These are phyloP conservation scores for Rhynchosporium secalis DNA, from an alignment of 2,329 filamentous ascomycete genomes.

Conservation along the genomic window DNA sequence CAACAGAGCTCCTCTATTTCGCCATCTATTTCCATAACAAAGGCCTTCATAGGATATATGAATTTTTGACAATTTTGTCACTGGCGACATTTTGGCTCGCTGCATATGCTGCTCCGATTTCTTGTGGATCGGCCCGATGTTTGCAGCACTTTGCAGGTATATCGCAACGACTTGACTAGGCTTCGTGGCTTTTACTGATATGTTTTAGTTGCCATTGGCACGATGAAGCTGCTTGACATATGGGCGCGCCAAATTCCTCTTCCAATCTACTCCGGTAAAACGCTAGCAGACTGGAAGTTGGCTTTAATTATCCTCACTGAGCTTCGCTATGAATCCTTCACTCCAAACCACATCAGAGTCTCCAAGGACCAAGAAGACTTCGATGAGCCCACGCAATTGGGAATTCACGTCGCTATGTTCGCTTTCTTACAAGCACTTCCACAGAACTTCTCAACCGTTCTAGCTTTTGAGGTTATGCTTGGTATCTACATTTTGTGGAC, in stretches of 20 bases:
- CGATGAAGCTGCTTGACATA: slow-evolving; percentile 46
- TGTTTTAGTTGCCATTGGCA: slow-evolving; percentile 40
- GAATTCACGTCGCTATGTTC: slow-evolving; percentile 41
- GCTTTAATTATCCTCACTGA: slow-evolving; percentile 43
- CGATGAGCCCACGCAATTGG: slow-evolving; percentile 41
- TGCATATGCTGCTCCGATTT: slow-evolving; percentile 37
- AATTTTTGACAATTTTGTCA: slow-evolving; percentile 31
- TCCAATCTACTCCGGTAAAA: slow-evolving; percentile 39
- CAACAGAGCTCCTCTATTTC: slow-evolving; percentile 38
- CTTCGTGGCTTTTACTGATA: slow-evolving; percentile 21
- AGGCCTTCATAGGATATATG: slow-evolving; percentile 29
- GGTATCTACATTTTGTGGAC: slow-evolving; percentile 46
- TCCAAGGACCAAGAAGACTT: slow-evolving; percentile 39
- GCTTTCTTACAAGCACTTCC: slow-evolving; percentile 41
- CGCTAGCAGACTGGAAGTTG: slow-evolving; percentile 36
- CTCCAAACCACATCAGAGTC: slow-evolving; percentile 43
- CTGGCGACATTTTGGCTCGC: slow-evolving; percentile 35
- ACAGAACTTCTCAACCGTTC: slow-evolving; percentile 40
- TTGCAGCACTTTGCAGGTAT: slow-evolving; percentile 42
- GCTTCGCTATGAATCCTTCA: slow-evolving; percentile 46
- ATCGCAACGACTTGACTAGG: slow-evolving; percentile 15
- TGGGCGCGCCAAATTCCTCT: slow-evolving; percentile 41
- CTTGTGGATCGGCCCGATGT: slow-evolving; percentile 38
- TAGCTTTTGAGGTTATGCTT: slow-evolving; percentile 43
- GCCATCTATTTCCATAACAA: slow-evolving; percentile 39